These are phyloP conservation scores for Pterocarpus santalinus DNA, from an alignment of 306 rosid genomes.

Conservation along the genomic window DNA sequence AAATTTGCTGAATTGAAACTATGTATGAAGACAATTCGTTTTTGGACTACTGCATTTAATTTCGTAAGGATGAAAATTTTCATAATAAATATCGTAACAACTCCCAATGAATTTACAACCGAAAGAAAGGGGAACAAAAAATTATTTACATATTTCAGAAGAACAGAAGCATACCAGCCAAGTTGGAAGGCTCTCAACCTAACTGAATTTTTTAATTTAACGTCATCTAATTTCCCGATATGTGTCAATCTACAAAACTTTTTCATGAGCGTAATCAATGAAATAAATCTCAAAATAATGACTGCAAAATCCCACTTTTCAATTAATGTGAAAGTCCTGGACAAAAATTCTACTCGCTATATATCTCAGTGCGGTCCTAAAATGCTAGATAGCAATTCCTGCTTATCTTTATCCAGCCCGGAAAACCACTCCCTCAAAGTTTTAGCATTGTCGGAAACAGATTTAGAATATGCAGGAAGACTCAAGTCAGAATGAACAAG, in stretches of 20 bases:
- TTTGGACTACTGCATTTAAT: background rate
- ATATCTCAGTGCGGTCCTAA: conserved; percentile 45
- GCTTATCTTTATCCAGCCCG: conserved; percentile 64
- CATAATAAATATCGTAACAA: conserved; percentile 13
- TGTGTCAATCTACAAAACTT: conserved; percentile 38
- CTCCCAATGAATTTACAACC: conserved; percentile 30
- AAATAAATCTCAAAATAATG: conserved; percentile 9
- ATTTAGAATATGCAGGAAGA: conserved; percentile 44
- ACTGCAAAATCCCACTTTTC: conserved; percentile 25
- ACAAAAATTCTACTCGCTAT: conserved; percentile 29
- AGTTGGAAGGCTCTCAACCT: conserved; percentile 19
- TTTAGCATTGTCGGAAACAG: conserved; percentile 52
- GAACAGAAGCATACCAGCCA: conserved; percentile 16
- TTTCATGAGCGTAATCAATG: conserved; percentile 1
- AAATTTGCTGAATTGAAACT: too few relatives aligned
- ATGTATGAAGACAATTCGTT: background rate
- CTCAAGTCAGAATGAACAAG: conserved; percentile 52
- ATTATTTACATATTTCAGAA: conserved; percentile 28
- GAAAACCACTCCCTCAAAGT: conserved; percentile 70
- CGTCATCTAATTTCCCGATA: conserved; percentile 27
- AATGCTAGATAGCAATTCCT: conserved; percentile 58
- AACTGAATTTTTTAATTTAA: conserved; percentile 21
- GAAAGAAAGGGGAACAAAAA: background rate
- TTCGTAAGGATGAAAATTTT: background rate
- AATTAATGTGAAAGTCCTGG: conserved; percentile 42